Conservation (phyloP, 164 flowering plant species). For the Taxillus chinensis region DNA sequence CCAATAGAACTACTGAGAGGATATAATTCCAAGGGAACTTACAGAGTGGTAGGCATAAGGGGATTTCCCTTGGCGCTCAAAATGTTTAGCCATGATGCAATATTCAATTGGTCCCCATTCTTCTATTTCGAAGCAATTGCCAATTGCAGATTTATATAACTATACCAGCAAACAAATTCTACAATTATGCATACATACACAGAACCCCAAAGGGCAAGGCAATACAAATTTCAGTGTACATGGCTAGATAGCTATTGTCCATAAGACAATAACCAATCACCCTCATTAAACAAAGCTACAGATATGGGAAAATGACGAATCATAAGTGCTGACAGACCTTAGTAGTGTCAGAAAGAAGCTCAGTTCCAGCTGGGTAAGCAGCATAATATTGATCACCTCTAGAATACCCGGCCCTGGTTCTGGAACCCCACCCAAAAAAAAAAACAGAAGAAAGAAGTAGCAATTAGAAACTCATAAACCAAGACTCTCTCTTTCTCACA, state of each 20-base stretch:
- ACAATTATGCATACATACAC: background rate
- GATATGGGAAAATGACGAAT: too few species aligned
- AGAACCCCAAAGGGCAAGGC: background rate
- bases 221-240: too few species aligned
- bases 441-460: background rate
- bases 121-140: conserved; percentile 79
- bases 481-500: too few species aligned
- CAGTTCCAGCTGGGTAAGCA: conserved; percentile 82
- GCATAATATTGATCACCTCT: conserved; percentile 85
- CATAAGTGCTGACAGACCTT: conserved; percentile 35
- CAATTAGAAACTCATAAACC: background rate
- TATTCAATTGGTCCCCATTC: conserved; percentile 94
- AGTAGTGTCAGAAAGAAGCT: conserved; percentile 57
- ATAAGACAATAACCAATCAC: background rate
- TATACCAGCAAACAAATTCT: conserved; percentile 9
- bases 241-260: too few species aligned
- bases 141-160: conserved; percentile 88
- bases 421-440: conserved; percentile 20
- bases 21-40: conserved; percentile 21
- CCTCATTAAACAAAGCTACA: background rate
- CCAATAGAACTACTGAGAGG: too few species aligned
- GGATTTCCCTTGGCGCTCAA: conserved; percentile 89
- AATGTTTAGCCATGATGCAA: conserved; percentile 81
- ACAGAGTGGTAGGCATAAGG: conserved; percentile 92
- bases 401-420: conserved; percentile 86